phyloP scores from a whole-genome alignment of 1,284 basidiomycete genomes.

The Trichosporon coremiiforme region DNA sequence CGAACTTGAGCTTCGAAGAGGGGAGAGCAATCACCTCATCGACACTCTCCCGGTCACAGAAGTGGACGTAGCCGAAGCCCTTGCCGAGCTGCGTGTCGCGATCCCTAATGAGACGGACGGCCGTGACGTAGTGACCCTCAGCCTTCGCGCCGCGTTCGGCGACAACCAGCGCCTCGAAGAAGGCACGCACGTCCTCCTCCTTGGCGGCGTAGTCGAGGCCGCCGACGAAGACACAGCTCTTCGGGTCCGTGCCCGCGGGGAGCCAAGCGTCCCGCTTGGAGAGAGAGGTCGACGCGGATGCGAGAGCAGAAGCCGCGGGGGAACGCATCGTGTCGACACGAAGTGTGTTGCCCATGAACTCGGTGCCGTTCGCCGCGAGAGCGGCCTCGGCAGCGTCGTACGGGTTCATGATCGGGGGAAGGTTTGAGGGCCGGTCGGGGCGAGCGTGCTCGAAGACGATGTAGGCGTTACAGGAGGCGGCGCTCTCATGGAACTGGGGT shows the following conservation, averaged over 20 bases:
- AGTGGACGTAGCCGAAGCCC: constrained; percentile 93
- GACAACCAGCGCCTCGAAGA: constrained; percentile 78
- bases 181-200: constrained; percentile 83
- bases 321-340: constrained; percentile 70
- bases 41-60: constrained; percentile 78
- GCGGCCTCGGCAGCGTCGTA: constrained; percentile 68
- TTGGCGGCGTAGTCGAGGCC: constrained; percentile 89
- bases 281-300: constrained; percentile 45
- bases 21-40: constrained; percentile 84
- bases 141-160: constrained; percentile 68
- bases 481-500: constrained; percentile 66
- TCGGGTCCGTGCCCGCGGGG: constrained; percentile 64
- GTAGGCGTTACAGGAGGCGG: constrained; percentile 77
- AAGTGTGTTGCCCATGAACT: constrained; percentile 73
- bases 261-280: constrained; percentile 50
- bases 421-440: constrained; percentile 60
- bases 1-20: constrained; percentile 74
- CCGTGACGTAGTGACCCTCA: constrained; percentile 67
- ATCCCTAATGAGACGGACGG: constrained; percentile 86
- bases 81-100: constrained; percentile 94
- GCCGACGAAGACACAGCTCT: constrained; percentile 86
- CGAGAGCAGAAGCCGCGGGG: constrained; percentile 40
- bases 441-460: constrained; percentile 76
- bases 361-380: constrained; percentile 67
- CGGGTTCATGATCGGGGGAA: constrained; percentile 70